Base-by-base conservation (phyloP, 179 eudicot species). In the Vitellaria paradoxa region DNA sequence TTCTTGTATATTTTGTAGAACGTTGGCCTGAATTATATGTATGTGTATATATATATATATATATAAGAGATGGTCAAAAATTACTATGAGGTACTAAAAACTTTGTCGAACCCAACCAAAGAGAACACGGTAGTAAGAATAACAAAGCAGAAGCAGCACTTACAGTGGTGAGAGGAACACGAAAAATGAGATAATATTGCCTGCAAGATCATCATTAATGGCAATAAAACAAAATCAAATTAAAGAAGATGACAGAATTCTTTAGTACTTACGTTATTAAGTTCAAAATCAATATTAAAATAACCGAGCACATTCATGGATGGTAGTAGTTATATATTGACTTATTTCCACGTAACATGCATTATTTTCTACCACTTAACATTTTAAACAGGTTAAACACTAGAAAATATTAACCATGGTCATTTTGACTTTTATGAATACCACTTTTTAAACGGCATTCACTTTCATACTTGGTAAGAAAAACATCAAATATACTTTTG, bases 81-180 rank as follows among this genome's bases (percentile, higher is more conserved):
- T 0, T 30, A 30, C 2, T 30, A 30, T 30, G 1, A 30, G 2
- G 1, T 30, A 30, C 37, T 30, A 30, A 30, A 30, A 30, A 30
- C 37, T 30, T 30, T 30, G 37, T 30, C 37, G 37, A 30, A 30
- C 37, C 37, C 37, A 30, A 2, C 2, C 2, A 2, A 30, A 30
- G 37, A 30, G 2, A 30, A 30, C 2, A 30, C 37, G 37, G 37
- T 30, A 8, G 1, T 9, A n/a, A 37, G 66, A 6, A 23, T 10
- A 10, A 9, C 10, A 9, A 74, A 13, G 45, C 18, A 65, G 57
- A 74, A 13, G 45, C 18, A 65, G 57, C 12, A 64, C 92, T 86
- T 90, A 92, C 97, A 90, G 79, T 37, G 97, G 97, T 55, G 97
- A 87, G 65, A 92, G 97, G 82, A 87, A 92, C 75, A 92, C 97